These are phyloP conservation scores for Naumovozyma baii DNA, from an alignment of 805 yeast genomes.

Conservation along the genomic window DNA sequence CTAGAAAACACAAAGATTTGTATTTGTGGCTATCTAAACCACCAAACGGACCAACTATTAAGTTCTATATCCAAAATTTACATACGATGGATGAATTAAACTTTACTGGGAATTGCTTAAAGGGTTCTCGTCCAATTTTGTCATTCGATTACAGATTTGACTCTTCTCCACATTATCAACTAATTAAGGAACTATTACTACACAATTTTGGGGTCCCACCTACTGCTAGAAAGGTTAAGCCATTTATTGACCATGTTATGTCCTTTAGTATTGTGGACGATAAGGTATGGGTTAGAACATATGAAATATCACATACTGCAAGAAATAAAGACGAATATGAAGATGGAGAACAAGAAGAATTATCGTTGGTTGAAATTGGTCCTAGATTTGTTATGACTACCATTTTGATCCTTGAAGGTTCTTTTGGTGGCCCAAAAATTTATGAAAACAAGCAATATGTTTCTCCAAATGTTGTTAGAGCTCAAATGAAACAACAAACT, in stretches of 20 bases:
- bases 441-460: constrained; percentile 95
- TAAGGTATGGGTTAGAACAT: constrained; percentile 92
- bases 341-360: constrained; percentile 39
- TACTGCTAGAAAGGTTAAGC: constrained; percentile 81
- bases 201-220: constrained; percentile 96
- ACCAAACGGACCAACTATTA: constrained; percentile 94
- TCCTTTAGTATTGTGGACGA: constrained; percentile 87
- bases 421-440: constrained; percentile 95
- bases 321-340: constrained; percentile 45
- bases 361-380: constrained; percentile 86
- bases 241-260: constrained; percentile 91
- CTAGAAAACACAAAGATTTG: constrained; percentile 91
- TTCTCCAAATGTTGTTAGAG: constrained; percentile 89
- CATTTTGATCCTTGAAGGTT: constrained; percentile 87
- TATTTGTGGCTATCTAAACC: constrained; percentile 93
- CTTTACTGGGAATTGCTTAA: constrained; percentile 91
- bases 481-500: constrained; percentile 70
- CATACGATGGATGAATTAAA: constrained; percentile 94
- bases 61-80: constrained; percentile 87
- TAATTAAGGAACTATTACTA: constrained; percentile 73
- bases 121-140: constrained; percentile 88
- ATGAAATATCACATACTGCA: constrained; percentile 66
- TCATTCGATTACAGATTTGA: constrained; percentile 81
- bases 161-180: constrained; percentile 51
- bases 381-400: constrained; percentile 92